Percentiles rank a stretch among this genome's conserved stretches.
Conservation (phyloP, 2,329 filamentous ascomycete species). For the Ilyonectria sp. region DNA sequence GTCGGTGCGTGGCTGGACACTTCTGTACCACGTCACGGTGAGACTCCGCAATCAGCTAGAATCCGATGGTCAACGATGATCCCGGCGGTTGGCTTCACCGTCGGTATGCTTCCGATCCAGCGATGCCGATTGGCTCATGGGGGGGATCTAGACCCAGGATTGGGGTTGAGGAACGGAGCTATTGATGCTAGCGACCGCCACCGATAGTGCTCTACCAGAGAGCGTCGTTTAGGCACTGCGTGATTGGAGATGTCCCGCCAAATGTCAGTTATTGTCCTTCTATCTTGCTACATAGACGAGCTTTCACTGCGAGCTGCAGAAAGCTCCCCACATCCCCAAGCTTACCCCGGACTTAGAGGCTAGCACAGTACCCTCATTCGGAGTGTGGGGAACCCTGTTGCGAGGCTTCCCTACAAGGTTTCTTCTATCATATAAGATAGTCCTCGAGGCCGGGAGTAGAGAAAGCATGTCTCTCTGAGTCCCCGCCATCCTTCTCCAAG, state of each 20-base stretch:
- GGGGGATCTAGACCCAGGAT: not conserved
- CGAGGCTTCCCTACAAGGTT: not conserved
- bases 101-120: constrained; percentile 10
- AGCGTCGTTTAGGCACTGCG: not conserved
- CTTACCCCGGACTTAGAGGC: constrained; percentile 16
- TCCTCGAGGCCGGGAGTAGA: not conserved
- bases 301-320: constrained; percentile 3
- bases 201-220: not conserved
- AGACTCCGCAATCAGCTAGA: not conserved
- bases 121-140: constrained; percentile 18
- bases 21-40: not conserved
- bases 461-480: not conserved
- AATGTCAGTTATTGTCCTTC: not conserved
- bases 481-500: not conserved
- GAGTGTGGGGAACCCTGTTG: constrained; percentile 8
- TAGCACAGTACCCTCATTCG: not conserved
- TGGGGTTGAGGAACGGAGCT: not conserved
- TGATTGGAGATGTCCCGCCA: not conserved
- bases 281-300: not conserved
- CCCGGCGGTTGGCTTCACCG: not conserved
- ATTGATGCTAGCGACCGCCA: constrained; percentile 2
- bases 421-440: constrained; percentile 13
- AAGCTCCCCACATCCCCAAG: constrained; percentile 13
- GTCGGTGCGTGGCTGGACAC: not conserved
- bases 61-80: not conserved